These are phyloP conservation scores for Annulohypoxylon nitens DNA, from an alignment of 495 filamentous ascomycete genomes.

Conservation along the genomic window DNA sequence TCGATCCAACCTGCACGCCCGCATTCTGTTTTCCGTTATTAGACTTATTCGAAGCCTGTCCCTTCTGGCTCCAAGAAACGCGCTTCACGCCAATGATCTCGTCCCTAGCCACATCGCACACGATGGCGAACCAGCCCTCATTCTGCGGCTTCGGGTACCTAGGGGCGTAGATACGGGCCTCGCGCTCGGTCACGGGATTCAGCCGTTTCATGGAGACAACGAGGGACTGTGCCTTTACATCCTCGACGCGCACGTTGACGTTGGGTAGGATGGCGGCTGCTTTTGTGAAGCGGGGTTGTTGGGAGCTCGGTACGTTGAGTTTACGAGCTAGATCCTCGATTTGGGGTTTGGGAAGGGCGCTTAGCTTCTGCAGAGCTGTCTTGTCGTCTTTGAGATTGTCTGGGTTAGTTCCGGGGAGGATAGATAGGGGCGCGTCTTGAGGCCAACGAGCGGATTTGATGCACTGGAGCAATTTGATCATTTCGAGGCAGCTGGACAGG, in stretches of 20 bases:
- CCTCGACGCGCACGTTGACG: constrained; percentile 71
- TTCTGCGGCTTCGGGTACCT: constrained; percentile 94
- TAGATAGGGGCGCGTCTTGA: constrained; percentile 79
- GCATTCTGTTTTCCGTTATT: constrained; percentile 20
- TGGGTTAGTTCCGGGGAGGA: constrained; percentile 80
- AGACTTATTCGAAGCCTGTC: constrained; percentile 17
- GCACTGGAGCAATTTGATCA: constrained; percentile 88
- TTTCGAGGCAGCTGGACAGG: constrained; percentile 75
- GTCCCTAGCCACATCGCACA: constrained; percentile 73
- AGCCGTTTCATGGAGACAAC: constrained; percentile 73
- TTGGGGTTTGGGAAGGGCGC: constrained; percentile 55
- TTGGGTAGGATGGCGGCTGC: constrained; percentile 74
- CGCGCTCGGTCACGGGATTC: constrained; percentile 72
- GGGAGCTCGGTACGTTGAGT: constrained; percentile 53
- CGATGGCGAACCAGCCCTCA: constrained; percentile 90
- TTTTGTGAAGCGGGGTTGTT: constrained; percentile 64
- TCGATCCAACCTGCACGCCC: constrained; percentile 47
- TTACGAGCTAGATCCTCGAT: constrained; percentile 59
- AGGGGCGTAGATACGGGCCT: constrained; percentile 84
- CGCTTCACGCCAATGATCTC: constrained; percentile 89
- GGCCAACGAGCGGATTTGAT: constrained; percentile 96
- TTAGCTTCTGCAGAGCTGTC: constrained; percentile 53
- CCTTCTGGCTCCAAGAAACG: constrained; percentile 72
- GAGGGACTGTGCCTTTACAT: constrained; percentile 71
- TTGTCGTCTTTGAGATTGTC: constrained; percentile 53